phyloP scores from a whole-genome alignment of 116 monocot genomes.

The Trichopus zeylanicus region DNA sequence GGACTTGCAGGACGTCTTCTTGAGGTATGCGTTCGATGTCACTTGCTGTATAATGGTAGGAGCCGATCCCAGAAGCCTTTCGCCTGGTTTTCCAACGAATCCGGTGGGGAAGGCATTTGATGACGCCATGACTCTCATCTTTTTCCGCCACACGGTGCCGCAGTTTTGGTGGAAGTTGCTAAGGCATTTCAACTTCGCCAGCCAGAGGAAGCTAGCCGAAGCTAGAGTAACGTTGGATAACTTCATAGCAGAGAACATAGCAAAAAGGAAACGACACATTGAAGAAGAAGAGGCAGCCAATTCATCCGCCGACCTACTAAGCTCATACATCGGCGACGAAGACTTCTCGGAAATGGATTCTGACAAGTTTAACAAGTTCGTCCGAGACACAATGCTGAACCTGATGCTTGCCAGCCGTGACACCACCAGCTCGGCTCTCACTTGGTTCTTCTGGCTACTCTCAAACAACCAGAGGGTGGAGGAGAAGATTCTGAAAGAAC shows the following conservation, averaged over 20 bases:
- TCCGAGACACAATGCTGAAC: slow-evolving; percentile 31
- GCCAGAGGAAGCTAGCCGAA: slow-evolving; percentile 4
- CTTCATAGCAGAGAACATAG: slow-evolving; percentile 2
- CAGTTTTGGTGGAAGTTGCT: slow-evolving; percentile 13
- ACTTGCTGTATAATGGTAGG: slow-evolving; percentile 18
- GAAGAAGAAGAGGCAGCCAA: background rate
- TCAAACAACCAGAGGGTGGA: slow-evolving; percentile 26
- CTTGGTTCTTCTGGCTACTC: slow-evolving; percentile 53
- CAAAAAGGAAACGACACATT: slow-evolving; percentile 5
- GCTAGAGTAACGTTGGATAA: slow-evolving; percentile 4
- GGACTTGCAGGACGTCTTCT: slow-evolving; percentile 26
- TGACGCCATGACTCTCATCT: slow-evolving; percentile 6
- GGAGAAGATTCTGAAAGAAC: slow-evolving; percentile 33
- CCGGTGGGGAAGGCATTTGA: slow-evolving; percentile 22
- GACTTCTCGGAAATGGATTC: background rate
- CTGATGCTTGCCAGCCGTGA: slow-evolving; percentile 49
- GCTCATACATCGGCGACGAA: slow-evolving; percentile 7
- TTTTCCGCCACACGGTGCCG: slow-evolving; percentile 21
- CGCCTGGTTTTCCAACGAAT: slow-evolving; percentile 8
- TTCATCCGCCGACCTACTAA: slow-evolving; percentile 2
- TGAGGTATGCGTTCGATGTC: slow-evolving; percentile 21
- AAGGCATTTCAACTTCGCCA: slow-evolving; percentile 8
- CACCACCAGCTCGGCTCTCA: slow-evolving; percentile 25
- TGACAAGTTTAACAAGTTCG: slow-evolving; percentile 8
- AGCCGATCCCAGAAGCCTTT: slow-evolving; percentile 17